Conservation (phyloP, 352 stramenopile species). For the Pythium biforme region DNA sequence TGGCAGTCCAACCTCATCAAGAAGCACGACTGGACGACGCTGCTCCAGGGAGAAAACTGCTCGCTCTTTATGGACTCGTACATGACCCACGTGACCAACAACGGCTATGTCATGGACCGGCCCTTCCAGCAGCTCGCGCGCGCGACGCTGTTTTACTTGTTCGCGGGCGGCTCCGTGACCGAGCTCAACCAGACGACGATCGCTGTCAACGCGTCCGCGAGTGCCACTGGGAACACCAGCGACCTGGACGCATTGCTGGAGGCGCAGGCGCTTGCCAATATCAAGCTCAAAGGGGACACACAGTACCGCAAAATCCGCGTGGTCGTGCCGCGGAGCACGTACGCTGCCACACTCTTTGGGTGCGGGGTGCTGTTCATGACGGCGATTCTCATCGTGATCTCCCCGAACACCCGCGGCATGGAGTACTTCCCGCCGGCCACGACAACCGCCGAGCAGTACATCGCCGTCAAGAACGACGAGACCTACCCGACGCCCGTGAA, state of each 20-base stretch:
- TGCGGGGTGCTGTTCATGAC: conserved; percentile 33
- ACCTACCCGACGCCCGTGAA: conserved; percentile 18
- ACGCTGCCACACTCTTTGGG: conserved; percentile 41
- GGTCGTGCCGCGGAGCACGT: conserved; percentile 23
- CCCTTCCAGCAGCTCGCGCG: conserved; percentile 2
- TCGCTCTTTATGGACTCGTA: conserved; percentile 16
- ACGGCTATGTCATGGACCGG: conserved; percentile 12
- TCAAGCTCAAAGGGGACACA: conserved; percentile 22
- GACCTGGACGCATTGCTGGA: background rate
- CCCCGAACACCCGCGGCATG: conserved; percentile 31
- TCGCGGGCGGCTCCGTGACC: conserved; percentile 11
- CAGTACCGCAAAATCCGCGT: conserved; percentile 18
- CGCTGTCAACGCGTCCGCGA: background rate
- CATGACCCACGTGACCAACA: conserved; percentile 9
- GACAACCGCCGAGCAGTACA: conserved; percentile 12
- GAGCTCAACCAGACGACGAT: conserved; percentile 6
- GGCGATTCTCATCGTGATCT: conserved; percentile 29
- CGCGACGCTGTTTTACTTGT: conserved; percentile 17
- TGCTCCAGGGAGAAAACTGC: background rate
- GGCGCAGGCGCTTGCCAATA: conserved; percentile 1
- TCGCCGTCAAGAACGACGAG: conserved; percentile 10
- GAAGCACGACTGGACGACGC: background rate
- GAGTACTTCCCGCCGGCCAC: conserved; percentile 26
- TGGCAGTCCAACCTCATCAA: conserved; percentile 1
- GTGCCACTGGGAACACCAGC: background rate